Base-by-base conservation (phyloP, 108 stramenopile species). In the Pinguiococcus pyrenoidosus region DNA sequence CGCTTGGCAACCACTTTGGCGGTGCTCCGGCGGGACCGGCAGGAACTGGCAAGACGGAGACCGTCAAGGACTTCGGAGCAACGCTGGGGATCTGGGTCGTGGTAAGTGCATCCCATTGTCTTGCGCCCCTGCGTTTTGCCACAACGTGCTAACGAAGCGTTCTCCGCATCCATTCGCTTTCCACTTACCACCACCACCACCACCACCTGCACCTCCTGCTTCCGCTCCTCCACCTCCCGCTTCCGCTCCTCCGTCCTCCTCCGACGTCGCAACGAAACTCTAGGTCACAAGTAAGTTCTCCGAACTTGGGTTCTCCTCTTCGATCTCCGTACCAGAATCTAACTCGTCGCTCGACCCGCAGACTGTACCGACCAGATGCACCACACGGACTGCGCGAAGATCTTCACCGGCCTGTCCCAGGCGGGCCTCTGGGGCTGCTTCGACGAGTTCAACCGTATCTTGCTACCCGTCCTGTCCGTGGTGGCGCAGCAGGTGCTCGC, bases 401-500 rank as follows among this genome's bases (percentile, higher is more conserved):
- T 75, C 36, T 75, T 75, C 37, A 75, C 73, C 32, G 74, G 74
- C 9, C 33, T 75, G 20, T 75, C 69, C 28, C 74, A 71, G 36
- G 69, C 72, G 8, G 74, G 72, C 22, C 61, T 75, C 16, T 75
- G 74, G 74, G 74, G 74, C 21, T 75, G 74, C 29, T 75, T 75
- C 39, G 74, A 75, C 54, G 74, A 75, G 54, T 75, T 75, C 62
- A 75, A 75, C 53, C 65, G 74, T 23, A 75, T 75, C 30, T 61
- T 71, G 34, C 44, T 75, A 12, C 74, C 74, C 5, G 74, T 75
- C 13, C 72, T 75, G 2, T 71, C 67, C 12, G 74, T 75, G 18
- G 74, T 75, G 5, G 76, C 76, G 2, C 76, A 78, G 51, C 76
- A 78, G 63, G 70, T 77, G 14, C 40, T 43, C 6, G 35, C 53